Conservation (phyloP, 805 yeast species). For the Candida succiphila region DNA sequence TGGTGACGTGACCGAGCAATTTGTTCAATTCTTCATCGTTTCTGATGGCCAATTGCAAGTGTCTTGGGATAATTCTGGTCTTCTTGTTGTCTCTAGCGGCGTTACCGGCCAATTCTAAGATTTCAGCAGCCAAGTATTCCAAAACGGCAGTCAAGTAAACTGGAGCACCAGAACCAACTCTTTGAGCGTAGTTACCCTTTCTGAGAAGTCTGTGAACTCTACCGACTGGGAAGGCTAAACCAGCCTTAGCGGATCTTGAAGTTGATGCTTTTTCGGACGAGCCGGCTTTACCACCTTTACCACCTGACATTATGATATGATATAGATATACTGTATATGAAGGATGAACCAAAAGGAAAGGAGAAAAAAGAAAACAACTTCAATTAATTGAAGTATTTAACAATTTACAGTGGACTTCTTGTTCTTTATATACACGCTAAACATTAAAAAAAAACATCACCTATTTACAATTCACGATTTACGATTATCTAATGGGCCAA, state of each 20-base stretch:
- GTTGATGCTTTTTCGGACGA: constrained; percentile 91
- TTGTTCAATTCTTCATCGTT: constrained; percentile 98
- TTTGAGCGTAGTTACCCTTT: constrained; percentile 96
- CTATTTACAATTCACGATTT: no score
- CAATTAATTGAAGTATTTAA: not conserved
- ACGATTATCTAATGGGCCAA: no score
- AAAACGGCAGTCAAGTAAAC: constrained; percentile 94
- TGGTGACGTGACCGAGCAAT: constrained; percentile 84
- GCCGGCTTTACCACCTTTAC: constrained; percentile 92
- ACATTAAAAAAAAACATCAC: no score
- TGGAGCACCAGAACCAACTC: constrained; percentile 99
- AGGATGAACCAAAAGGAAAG: not conserved
- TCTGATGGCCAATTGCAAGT: constrained; percentile 96
- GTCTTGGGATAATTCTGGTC: constrained; percentile 98
- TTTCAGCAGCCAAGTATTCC: constrained; percentile 96
- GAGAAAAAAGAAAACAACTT: not conserved
- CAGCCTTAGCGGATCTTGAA: constrained; percentile 98
- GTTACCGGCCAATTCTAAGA: constrained; percentile 95
- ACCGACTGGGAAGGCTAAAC: constrained; percentile 98
- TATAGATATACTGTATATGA: not conserved
- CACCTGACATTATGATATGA: constrained; percentile 39
- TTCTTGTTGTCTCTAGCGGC: constrained; percentile 99
- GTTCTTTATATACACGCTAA: no score
- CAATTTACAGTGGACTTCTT: no score
- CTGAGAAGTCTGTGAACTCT: constrained; percentile 95